Evolutionary conservation across 305 asterid genomes (phyloP).

Genomic region (Fraxinus xanthoxyloides): DNA sequence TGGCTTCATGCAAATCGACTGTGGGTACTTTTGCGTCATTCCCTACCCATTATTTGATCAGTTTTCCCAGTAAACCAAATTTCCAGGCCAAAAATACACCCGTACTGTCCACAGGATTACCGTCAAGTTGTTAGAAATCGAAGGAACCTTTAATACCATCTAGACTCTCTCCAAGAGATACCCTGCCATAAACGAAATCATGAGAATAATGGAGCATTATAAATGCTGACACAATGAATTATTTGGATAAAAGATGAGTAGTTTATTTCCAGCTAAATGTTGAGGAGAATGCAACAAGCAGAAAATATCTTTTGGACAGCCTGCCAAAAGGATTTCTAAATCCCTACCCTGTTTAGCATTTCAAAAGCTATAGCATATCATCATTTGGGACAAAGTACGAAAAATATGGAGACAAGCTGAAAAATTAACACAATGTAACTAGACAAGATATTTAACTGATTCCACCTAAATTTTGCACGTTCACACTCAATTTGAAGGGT

Average conservation of each 20-base stretch:
- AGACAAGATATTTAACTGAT: not conserved
- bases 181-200: constrained; percentile 41
- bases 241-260: not conserved
- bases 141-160: constrained; percentile 69
- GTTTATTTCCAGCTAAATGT: not conserved
- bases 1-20: not conserved
- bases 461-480: not conserved
- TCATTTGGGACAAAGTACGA: not conserved
- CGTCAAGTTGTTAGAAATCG: constrained; percentile 12
- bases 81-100: constrained; percentile 1
- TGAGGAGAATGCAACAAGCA: not conserved
- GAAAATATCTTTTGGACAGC: not conserved
- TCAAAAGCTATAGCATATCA: not conserved
- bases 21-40: not conserved
- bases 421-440: not conserved
- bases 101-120: not conserved
- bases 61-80: not conserved
- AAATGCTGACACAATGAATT: not conserved
- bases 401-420: not conserved
- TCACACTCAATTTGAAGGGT: not conserved
- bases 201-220: not conserved
- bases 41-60: not conserved
- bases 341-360: not conserved
- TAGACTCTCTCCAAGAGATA: constrained; percentile 77
- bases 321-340: not conserved